Evolutionary conservation across 1,284 basidiomycete genomes (phyloP).

Genomic region (Entoloma clypeatum): DNA sequence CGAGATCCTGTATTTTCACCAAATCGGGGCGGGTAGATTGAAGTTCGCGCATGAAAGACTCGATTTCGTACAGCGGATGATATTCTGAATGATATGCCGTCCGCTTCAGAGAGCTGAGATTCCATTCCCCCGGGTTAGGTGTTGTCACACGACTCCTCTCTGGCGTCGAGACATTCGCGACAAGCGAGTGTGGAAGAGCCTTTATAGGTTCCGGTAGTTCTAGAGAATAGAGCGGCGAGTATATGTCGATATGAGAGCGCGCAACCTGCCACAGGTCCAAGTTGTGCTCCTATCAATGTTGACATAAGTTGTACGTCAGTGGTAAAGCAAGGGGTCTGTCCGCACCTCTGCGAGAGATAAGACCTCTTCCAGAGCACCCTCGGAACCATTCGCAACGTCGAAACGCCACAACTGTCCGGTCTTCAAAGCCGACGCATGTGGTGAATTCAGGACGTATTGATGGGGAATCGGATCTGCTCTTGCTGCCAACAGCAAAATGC

Average conservation of each 20-base stretch:
- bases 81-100: constrained; percentile 50
- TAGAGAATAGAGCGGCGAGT: constrained; percentile 23
- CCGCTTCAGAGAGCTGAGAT: constrained; percentile 31
- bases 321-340: background rate
- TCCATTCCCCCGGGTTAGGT: constrained; percentile 30
- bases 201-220: constrained; percentile 23
- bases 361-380: constrained; percentile 11
- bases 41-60: constrained; percentile 48
- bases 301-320: constrained; percentile 3
- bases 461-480: constrained; percentile 12
- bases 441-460: constrained; percentile 10
- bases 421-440: constrained; percentile 7
- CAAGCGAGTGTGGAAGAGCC: constrained; percentile 22
- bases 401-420: constrained; percentile 20
- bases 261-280: constrained; percentile 41
- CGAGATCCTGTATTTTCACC: constrained; percentile 41
- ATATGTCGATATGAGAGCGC: constrained; percentile 35
- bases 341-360: constrained; percentile 14
- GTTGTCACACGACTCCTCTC: constrained; percentile 1
- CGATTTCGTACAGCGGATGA: constrained; percentile 51
- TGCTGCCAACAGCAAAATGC: constrained; percentile 18
- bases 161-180: constrained; percentile 21
- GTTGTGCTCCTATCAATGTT: constrained; percentile 28
- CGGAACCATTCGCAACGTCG: constrained; percentile 6
- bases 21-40: constrained; percentile 38